Percentiles rank a stretch among this genome's conserved stretches.
phyloP scores from a whole-genome alignment of 257 asterid species.

The Lavandula angustifolia region DNA sequence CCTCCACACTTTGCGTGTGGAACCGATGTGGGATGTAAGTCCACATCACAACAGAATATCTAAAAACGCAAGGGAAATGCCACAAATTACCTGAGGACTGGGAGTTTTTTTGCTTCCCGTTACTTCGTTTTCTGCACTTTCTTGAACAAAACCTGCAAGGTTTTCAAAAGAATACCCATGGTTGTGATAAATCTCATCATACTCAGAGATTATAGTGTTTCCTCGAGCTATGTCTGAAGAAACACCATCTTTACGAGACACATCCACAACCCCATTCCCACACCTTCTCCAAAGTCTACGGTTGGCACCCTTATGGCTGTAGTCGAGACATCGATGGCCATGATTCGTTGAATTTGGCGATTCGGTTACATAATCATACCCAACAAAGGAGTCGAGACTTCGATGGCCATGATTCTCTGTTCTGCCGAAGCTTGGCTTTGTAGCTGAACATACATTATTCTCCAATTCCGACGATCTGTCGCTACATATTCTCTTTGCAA shows the following conservation, averaged over 20 bases:
- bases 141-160: constrained; percentile 68
- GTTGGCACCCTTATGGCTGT: constrained; percentile 59
- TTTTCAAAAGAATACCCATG: constrained; percentile 42
- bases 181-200: constrained; percentile 43
- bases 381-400: too few species aligned
- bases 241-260: constrained; percentile 86
- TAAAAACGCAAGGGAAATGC: constrained; percentile 4
- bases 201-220: constrained; percentile 40
- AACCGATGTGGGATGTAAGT: too few species aligned
- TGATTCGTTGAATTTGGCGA: constrained; percentile 69
- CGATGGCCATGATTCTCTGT: too few species aligned
- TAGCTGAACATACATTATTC: too few species aligned
- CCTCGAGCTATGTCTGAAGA: constrained; percentile 51
- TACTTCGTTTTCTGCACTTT: constrained; percentile 37
- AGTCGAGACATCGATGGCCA: constrained; percentile 35
- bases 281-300: constrained; percentile 73
- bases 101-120: constrained; percentile 62
- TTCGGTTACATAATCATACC: constrained; percentile 48
- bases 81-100: constrained; percentile 65
- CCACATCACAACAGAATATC: too few species aligned
- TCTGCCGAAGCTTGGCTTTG: constrained; percentile 21
- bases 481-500: constrained; percentile 59
- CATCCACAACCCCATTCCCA: constrained; percentile 57
- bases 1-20: too few species aligned
- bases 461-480: too few species aligned